Percentiles rank a stretch among this genome's conserved stretches.
Evolutionary conservation across 2,329 filamentous ascomycete genomes (phyloP).

Genomic region (Peltaster fructicola): DNA sequence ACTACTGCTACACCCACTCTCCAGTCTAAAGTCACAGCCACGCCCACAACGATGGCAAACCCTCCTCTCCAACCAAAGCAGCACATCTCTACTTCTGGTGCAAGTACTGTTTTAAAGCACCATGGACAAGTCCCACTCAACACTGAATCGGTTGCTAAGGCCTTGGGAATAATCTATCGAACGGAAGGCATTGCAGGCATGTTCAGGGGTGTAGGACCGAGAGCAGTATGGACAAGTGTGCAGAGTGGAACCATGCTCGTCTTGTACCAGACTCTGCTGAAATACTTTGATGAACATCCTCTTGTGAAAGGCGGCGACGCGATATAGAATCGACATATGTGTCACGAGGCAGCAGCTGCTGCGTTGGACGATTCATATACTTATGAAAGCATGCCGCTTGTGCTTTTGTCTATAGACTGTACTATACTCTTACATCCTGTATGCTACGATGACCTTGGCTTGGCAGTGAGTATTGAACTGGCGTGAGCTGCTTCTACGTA

Average conservation of each 20-base stretch:
- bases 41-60: slow-evolving; percentile 8
- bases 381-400: no score
- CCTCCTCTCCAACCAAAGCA: no score
- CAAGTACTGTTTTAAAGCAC: slow-evolving; percentile 62
- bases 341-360: no score
- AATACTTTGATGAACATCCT: slow-evolving; percentile 48
- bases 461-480: no score
- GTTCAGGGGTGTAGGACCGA: slow-evolving; percentile 86
- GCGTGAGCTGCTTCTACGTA: no score
- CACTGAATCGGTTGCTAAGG: slow-evolving; percentile 75
- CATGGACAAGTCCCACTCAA: slow-evolving; percentile 67
- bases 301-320: slow-evolving; percentile 17
- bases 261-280: slow-evolving; percentile 74
- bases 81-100: slow-evolving; percentile 75
- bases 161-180: slow-evolving; percentile 71
- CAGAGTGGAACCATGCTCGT: slow-evolving; percentile 96
- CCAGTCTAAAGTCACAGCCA: slow-evolving; percentile 4
- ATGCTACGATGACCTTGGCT: no score
- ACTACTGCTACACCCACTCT: slow-evolving; percentile 3
- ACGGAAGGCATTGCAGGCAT: slow-evolving; percentile 77
- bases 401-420: no score
- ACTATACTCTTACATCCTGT: no score
- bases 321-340: no score
- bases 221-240: slow-evolving; percentile 91
- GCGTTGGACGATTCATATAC: no score